Base-by-base conservation (phyloP, 768 basidiomycete genomes). In the Sarcodon aspratus region DNA sequence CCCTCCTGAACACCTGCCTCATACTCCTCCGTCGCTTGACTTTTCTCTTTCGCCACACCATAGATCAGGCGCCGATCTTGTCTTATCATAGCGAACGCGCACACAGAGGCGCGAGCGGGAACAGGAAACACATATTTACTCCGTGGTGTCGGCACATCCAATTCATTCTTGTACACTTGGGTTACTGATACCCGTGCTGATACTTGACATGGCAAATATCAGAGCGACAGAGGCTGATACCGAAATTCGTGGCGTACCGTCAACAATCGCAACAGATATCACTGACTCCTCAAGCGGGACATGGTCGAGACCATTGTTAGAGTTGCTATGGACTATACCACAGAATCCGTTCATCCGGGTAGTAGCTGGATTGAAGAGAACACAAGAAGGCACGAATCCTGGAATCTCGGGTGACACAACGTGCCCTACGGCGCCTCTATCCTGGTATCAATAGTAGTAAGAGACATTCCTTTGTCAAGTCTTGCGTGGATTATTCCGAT, bases 41-140 rank as follows among this genome's bases (percentile, higher is more conserved):
- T 61, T 44, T 68, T 77, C 48, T 79, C 77, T 51, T 76, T 75
- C 4, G 66, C 69, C 12, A 71, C 57, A 4, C 76, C 80, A 9
- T 59, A 52, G 3, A 81, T 59, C 4, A 64, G 53, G 0, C 67
- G 60, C 7, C 69, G 72, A 50, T 78, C 69, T 11, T 67, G 65
- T 9, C 68, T 64, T 36, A 63, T 63, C 59, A 80, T 69, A 33
- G 70, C 62, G 54, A 82, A 82, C 0, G 69, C 70, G 50, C 76
- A 80, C 7, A 80, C 67, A 0, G 76, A 77, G 0, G 73, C 74
- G 33, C 64, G 66, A 1, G 70, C 73, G 0, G 80, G 81, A 6
- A 82, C 68, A 8, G 80, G 79, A 52, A 82, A 82, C 36, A 70
- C 65, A 57, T 80, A 82, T 33, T 13, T 42, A 15, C 15, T 27